These are phyloP conservation scores for Terana coerulea DNA, from an alignment of 768 basidiomycete genomes.

Conservation along the genomic window DNA sequence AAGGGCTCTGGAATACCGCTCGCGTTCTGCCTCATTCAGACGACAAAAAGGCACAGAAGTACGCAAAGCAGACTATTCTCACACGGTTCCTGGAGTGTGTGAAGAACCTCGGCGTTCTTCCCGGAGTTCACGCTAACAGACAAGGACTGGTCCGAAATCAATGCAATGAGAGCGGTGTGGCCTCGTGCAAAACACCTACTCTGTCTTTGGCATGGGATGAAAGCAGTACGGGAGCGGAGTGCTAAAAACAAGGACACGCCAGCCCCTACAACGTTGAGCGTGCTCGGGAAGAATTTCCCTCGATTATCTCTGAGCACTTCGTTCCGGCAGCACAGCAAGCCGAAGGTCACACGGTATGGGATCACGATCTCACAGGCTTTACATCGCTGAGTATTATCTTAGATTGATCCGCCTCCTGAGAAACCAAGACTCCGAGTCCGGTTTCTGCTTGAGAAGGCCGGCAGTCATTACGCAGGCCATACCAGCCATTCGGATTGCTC, in stretches of 20 bases:
- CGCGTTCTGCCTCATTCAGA: constrained; percentile 23
- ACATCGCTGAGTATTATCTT: no score
- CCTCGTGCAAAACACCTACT: constrained; percentile 35
- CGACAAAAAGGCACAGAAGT: constrained; percentile 10
- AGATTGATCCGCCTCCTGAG: constrained; percentile 5
- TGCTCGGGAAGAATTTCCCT: constrained; percentile 14
- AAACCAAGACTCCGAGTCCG: constrained; percentile 1
- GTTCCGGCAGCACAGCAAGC: constrained; percentile 1
- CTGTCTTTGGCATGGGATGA: constrained; percentile 35
- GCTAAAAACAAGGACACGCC: constrained; percentile 24
- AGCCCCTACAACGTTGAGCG: constrained; percentile 25
- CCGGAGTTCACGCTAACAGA: constrained; percentile 27
- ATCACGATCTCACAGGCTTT: no score
- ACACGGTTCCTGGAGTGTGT: constrained; percentile 23
- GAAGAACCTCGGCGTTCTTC: constrained; percentile 19
- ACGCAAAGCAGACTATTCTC: constrained; percentile 28
- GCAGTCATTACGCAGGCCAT: constrained; percentile 4
- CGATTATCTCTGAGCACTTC: constrained; percentile 1
- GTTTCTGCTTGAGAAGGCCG: constrained; percentile 1
- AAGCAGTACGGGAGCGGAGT: constrained; percentile 27
- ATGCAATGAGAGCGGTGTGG: constrained; percentile 24
- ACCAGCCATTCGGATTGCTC: constrained; percentile 2
- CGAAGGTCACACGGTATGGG: no score
- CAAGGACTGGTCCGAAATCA: constrained; percentile 34
- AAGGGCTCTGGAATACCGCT: constrained; percentile 30